Conservation (phyloP, 176 grass and related monocot genomes). For the Phyllostachys edulis region DNA sequence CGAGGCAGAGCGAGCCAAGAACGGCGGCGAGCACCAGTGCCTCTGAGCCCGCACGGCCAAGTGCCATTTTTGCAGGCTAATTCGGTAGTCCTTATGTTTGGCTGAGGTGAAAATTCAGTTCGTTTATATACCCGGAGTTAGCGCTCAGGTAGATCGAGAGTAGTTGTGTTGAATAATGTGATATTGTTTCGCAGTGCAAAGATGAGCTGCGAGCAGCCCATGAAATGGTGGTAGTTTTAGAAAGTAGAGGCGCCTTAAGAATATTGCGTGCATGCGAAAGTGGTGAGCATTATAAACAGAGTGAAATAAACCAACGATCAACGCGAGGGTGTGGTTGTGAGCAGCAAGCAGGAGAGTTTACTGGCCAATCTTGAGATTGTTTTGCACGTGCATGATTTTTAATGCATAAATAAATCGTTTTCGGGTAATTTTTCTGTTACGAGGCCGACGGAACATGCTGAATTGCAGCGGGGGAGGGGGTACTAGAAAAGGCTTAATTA, state of each 20-base stretch:
- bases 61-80: slow-evolving; percentile 27
- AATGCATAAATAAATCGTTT: not conserved
- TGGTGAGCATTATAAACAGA: not conserved
- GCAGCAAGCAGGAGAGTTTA: slow-evolving; percentile 43
- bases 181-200: slow-evolving; percentile 24
- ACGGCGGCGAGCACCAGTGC: not conserved
- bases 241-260: not conserved
- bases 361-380: slow-evolving; percentile 42
- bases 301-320: not conserved
- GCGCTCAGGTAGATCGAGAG: slow-evolving; percentile 35
- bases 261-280: not conserved
- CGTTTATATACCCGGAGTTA: slow-evolving; percentile 44
- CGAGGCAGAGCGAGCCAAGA: slow-evolving; percentile 12
- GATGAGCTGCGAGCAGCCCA: slow-evolving; percentile 19
- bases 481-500: not conserved
- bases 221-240: not conserved
- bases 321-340: not conserved
- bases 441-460: not conserved
- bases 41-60: not conserved
- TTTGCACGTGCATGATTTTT: not conserved
- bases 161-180: slow-evolving; percentile 25
- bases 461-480: not conserved
- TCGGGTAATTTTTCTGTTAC: not conserved
- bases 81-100: not conserved
- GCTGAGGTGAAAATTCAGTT: slow-evolving; percentile 27